These are phyloP conservation scores for Chiua sp. DNA, from an alignment of 1,284 basidiomycete species.

Conservation along the genomic window DNA sequence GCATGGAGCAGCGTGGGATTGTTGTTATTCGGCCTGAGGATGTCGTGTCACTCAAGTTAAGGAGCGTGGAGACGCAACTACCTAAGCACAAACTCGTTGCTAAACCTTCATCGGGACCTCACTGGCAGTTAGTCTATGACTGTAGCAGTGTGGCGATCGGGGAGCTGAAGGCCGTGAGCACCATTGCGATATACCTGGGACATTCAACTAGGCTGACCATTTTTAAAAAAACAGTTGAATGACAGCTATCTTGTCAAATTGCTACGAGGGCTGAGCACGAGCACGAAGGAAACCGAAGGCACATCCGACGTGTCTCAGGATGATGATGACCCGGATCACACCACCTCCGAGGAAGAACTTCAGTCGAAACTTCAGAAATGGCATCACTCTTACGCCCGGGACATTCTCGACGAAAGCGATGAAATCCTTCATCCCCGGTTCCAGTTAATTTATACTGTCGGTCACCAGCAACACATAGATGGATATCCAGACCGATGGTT, in stretches of 20 bases:
- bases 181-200: no score
- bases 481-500: conserved; percentile 47
- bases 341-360: no score
- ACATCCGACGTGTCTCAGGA: no score
- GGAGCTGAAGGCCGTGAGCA: not conserved
- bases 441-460: conserved; percentile 49
- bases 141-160: not conserved
- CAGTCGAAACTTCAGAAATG: conserved; percentile 25
- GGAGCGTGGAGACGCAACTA: conserved; percentile 8
- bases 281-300: not conserved
- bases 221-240: not conserved
- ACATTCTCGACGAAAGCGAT: conserved; percentile 27
- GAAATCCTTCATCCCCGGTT: no score
- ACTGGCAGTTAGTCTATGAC: not conserved
- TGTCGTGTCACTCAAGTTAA: conserved; percentile 43
- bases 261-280: not conserved
- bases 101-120: not conserved
- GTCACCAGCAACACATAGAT: conserved; percentile 43
- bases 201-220: no score
- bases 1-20: conserved; percentile 43
- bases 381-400: conserved; percentile 31
- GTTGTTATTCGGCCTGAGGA: conserved; percentile 54
- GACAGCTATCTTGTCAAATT: not conserved
- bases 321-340: no score
- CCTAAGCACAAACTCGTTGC: conserved; percentile 10